Conservation (phyloP, 495 filamentous ascomycete genomes). For the Talaromyces proteolyticus region DNA sequence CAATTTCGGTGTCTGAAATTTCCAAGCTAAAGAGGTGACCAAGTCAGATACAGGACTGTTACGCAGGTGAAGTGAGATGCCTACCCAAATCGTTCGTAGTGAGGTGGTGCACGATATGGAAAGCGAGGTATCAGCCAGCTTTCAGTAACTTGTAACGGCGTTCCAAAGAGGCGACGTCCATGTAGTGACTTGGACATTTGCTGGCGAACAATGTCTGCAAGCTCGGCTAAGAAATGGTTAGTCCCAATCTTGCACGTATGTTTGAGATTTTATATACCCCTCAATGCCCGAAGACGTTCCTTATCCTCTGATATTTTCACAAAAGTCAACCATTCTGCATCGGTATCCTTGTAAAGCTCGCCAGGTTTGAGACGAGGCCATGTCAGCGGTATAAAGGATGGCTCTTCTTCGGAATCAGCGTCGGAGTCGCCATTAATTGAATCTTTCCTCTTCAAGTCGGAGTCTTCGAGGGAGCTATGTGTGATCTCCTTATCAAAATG, state of each 20-base stretch:
- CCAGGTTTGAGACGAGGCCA: slow-evolving; percentile 42
- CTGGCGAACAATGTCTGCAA: slow-evolving; percentile 38
- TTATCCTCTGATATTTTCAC: slow-evolving; percentile 49
- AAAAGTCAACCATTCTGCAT: slow-evolving; percentile 70
- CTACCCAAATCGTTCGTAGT: slow-evolving; percentile 56
- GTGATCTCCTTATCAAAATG: slow-evolving; percentile 29
- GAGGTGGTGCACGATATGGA: slow-evolving; percentile 51
- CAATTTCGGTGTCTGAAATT: slow-evolving; percentile 44
- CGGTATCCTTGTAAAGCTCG: slow-evolving; percentile 50
- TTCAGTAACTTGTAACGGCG: slow-evolving; percentile 36
- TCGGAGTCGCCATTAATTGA: slow-evolving; percentile 12
- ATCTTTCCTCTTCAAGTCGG: slow-evolving; percentile 13
- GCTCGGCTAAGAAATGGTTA: slow-evolving; percentile 35
- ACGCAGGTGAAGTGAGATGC: slow-evolving; percentile 11
- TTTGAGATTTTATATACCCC: slow-evolving; percentile 30
- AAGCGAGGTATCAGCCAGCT: slow-evolving; percentile 58
- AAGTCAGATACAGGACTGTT: neutral
- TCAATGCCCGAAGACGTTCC: slow-evolving; percentile 37
- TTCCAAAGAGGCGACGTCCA: slow-evolving; percentile 36
- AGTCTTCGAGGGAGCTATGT: slow-evolving; percentile 13
- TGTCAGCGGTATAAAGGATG: slow-evolving; percentile 61
- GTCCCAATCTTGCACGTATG: slow-evolving; percentile 9
- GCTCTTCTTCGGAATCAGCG: slow-evolving; percentile 27
- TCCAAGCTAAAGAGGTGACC: slow-evolving; percentile 36
- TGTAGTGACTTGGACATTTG: no score